Conservation (phyloP, 2,329 filamentous ascomycete species). For the Penicillium sp. region DNA sequence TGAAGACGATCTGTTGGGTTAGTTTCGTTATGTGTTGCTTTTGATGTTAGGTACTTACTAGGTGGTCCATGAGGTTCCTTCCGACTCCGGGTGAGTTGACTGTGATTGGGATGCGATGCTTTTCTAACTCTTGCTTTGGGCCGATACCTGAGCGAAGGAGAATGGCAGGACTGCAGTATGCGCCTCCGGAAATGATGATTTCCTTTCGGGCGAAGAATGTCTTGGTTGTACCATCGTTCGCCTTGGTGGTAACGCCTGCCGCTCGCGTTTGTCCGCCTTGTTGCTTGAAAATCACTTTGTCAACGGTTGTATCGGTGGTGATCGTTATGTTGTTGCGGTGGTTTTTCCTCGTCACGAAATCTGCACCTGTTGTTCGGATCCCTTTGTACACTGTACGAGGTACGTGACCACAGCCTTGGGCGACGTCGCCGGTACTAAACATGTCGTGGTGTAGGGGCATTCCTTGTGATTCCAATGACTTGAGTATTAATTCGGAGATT, state of each 20-base stretch:
- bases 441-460: conserved; percentile 59
- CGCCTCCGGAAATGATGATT: conserved; percentile 51
- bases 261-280: conserved; percentile 42
- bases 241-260: conserved; percentile 29
- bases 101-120: conserved; percentile 45
- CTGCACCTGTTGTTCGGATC: conserved; percentile 54
- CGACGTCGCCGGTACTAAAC: conserved; percentile 55
- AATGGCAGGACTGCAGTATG: conserved; percentile 54
- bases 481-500: conserved; percentile 56
- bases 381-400: conserved; percentile 56
- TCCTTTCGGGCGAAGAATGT: conserved; percentile 47
- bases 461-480: conserved; percentile 57
- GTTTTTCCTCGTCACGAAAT: conserved; percentile 52
- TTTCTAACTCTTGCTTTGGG: conserved; percentile 42
- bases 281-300: conserved; percentile 52
- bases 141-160: conserved; percentile 58
- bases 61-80: conserved; percentile 55
- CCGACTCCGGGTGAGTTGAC: conserved; percentile 54
- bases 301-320: conserved; percentile 51
- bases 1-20: conserved; percentile 51
- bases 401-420: conserved; percentile 58
- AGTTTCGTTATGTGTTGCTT: neutral
- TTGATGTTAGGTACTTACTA: conserved; percentile 34
- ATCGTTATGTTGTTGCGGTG: conserved; percentile 51
- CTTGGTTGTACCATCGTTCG: conserved; percentile 34